Conservation (phyloP, 495 filamentous ascomycete genomes). For the Penicillium herquei region DNA sequence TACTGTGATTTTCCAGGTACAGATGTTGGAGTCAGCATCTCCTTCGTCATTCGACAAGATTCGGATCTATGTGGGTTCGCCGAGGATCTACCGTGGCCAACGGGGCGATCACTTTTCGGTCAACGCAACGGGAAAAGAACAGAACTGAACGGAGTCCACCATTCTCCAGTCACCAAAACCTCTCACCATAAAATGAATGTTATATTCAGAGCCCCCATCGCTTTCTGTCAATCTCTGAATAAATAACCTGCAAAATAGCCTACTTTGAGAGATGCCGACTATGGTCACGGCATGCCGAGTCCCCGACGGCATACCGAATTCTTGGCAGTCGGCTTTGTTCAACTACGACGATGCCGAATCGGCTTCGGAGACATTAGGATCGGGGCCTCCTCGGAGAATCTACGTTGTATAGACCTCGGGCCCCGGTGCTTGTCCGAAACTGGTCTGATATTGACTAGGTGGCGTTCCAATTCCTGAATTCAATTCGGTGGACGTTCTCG, state of each 20-base stretch:
- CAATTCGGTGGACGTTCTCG: slow-evolving; percentile 14
- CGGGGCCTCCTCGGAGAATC: slow-evolving; percentile 21
- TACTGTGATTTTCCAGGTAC: background rate
- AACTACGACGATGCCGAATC: slow-evolving; percentile 13
- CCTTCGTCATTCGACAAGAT: background rate
- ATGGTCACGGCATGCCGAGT: slow-evolving; percentile 13
- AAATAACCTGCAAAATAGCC: too few relatives aligned
- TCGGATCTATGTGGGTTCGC: background rate
- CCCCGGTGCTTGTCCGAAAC: slow-evolving; percentile 14
- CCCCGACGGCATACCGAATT: slow-evolving; percentile 1
- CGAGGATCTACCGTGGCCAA: background rate
- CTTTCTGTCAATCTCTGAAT: too few relatives aligned
- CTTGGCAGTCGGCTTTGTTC: slow-evolving; percentile 2
- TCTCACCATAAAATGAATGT: too few relatives aligned
- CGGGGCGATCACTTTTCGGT: background rate
- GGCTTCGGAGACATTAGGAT: slow-evolving; percentile 14
- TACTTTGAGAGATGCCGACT: background rate
- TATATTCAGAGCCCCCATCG: too few relatives aligned
- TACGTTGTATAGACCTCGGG: slow-evolving; percentile 14
- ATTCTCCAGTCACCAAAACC: too few relatives aligned
- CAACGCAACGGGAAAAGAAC: background rate
- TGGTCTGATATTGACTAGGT: slow-evolving; percentile 1
- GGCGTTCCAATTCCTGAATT: slow-evolving; percentile 5
- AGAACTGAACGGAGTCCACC: background rate
- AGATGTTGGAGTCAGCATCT: background rate